Evolutionary conservation across 805 yeast species (phyloP), one percentile per base, ranked within the genome.

Genomic region (Naumovozyma castellii): DNA sequence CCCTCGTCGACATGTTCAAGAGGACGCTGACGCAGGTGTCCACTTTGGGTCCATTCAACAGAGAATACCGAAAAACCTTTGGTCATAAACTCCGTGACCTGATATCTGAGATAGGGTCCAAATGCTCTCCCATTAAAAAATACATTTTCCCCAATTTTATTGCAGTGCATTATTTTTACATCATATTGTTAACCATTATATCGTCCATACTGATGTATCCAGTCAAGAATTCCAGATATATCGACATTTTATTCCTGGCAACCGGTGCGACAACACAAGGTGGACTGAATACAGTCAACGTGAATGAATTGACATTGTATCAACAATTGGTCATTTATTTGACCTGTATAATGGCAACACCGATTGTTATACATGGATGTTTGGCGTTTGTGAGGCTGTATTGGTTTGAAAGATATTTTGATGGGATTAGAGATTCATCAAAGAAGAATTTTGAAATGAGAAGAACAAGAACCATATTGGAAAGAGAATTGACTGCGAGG

Each of bases 401-500:
- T 57, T 84, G 95, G 85, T 92, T 84, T 61, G 95, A 87, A 57
- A 74, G 85, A 47, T 73, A 80, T 50, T 86, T 92, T 61, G 90
- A 85, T 56, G 76, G 80, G 48, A 88, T 92, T 57, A 80, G 80
- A 45, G 75, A 70, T 43, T 71, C 72, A 39, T 84, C 97, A n/a
- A 84, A 82, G 53, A 57, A 75, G 43, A 83, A 88, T 57, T 82
- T 78, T 59, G 75, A 76, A 54, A 78, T 87, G 82, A 75, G 98
- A 52, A 69, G 95, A 44, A 76, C 87, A 0, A 60, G 50, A 44
- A 61, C 66, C 0, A 53, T 60, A 18, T 34, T 59, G 32, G 58
- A 54, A 31, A 50, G 64, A 39, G 62, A 61, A 40, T 37, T 56
- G 35, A 57, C 63, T 1, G 47, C 50, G 17, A 42, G 59, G 36